Evolutionary conservation across 176 grass and related monocot genomes (phyloP).

Genomic region (Eleusine indica): DNA sequence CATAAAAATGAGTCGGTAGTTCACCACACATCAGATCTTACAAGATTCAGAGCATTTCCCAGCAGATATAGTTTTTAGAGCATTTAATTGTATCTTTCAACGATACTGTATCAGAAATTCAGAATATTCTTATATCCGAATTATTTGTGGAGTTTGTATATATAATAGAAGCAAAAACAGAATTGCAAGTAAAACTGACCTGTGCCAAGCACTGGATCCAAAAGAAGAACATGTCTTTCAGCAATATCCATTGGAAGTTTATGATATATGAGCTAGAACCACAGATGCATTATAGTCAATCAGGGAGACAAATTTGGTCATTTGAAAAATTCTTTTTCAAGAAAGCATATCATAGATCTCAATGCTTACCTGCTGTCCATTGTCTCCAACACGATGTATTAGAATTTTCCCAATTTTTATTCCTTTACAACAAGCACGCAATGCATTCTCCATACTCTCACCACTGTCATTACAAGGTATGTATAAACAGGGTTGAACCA

Average conservation of each 20-base stretch:
- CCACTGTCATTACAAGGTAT: constrained; percentile 56
- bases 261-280: constrained; percentile 79
- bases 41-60: constrained; percentile 19
- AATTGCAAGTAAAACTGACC: constrained; percentile 50
- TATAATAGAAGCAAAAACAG: background rate
- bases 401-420: constrained; percentile 99
- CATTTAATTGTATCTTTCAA: constrained; percentile 3
- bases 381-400: constrained; percentile 92
- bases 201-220: constrained; percentile 98
- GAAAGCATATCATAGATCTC: constrained; percentile 27
- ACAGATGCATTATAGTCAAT: constrained; percentile 24
- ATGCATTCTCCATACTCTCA: constrained; percentile 98
- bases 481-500: background rate
- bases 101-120: constrained; percentile 7
- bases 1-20: background rate
- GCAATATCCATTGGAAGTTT: constrained; percentile 97
- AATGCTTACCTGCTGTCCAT: constrained; percentile 77
- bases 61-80: background rate
- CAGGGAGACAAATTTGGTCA: background rate
- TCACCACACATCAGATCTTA: background rate
- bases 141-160: background rate
- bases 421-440: constrained; percentile 97
- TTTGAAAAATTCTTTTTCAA: background rate
- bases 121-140: background rate
- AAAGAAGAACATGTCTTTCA: constrained; percentile 95